Evolutionary conservation across 345 rosid genomes (phyloP), one percentile per base, ranked within the genome.

Genomic region (Acer negundo): DNA sequence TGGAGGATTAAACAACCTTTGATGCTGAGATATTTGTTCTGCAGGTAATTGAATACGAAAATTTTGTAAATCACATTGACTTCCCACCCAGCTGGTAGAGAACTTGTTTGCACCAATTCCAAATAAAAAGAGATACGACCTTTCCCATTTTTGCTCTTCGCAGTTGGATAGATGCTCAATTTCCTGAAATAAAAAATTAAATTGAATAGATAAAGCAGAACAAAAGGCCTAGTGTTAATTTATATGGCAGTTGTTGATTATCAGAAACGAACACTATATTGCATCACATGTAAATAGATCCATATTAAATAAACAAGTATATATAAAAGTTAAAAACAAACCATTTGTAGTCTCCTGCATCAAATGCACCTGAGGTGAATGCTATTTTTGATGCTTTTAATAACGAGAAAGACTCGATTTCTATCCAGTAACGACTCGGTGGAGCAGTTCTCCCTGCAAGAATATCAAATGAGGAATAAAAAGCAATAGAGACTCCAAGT

Each of bases 291-390:
- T 42, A 42, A 42, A 42, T 42, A 42, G 10, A 42, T 42, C 7
- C 46, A 42, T 42, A 42, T 40, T 40, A 6, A 6, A 8, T 8
- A 40, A 40, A 40, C 44, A 40, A 40, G 44, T 40, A 53, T 11
- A 2, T 13, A 31, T 31, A 4, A 31, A 3, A 5, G 35, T 31
- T 31, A 31, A 31, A 31, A 31, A 31, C 35, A 31, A 3, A 67
- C 71, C 71, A 67, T 44, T n/a, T 67, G 71, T 40, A 67, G 71
- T 26, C 71, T 40, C 55, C 71, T 1, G 71, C 71, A 0, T 42
- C 55, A 44, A 67, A 67, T 2, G n/a, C 6, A 19, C 22, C 28
- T 4, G 71, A 67, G 12, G 35, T 31, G 35, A 31, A 11, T 44
- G 15, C 10, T 31, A 44, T 38, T 20, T 67, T 42, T 42, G 46